Conservation (phyloP, 208 protist genomes). For the Leishmania aethiopica region DNA sequence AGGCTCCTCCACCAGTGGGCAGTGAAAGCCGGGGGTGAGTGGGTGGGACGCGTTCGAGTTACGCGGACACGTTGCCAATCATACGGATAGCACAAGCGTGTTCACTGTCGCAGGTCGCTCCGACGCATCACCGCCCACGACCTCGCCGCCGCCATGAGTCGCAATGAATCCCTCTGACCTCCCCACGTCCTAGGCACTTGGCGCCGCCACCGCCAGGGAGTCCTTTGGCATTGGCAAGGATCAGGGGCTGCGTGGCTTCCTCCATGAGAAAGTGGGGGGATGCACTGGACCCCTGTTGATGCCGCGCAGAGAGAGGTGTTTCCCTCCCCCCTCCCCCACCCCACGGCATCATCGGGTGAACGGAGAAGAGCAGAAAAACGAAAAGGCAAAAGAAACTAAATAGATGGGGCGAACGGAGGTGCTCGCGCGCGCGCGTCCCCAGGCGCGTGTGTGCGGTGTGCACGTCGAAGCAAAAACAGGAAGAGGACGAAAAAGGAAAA, state of each 20-base stretch:
- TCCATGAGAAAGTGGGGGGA: not conserved
- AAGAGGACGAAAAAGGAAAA: not conserved
- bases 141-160: not conserved
- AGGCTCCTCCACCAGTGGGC: not conserved
- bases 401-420: no score
- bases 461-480: not conserved
- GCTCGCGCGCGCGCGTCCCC: not conserved
- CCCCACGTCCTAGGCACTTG: not conserved
- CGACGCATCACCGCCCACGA: not conserved
- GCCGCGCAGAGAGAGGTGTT: no score
- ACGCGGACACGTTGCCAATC: not conserved
- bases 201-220: not conserved
- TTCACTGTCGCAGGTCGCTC: not conserved
- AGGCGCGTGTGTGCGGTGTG: not conserved
- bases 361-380: no score
- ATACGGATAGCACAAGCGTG: not conserved
- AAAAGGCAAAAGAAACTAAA: no score
- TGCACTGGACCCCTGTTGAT: no score
- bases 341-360: not conserved
- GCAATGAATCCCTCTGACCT: not conserved
- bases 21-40: not conserved
- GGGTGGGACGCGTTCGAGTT: not conserved
- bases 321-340: no score
- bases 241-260: not conserved
- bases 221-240: not conserved